A percentile compares a stretch with the other conserved stretches of the same genome.
Evolutionary conservation across 106 monocot species (phyloP).

Genomic region (Allium sativum): DNA sequence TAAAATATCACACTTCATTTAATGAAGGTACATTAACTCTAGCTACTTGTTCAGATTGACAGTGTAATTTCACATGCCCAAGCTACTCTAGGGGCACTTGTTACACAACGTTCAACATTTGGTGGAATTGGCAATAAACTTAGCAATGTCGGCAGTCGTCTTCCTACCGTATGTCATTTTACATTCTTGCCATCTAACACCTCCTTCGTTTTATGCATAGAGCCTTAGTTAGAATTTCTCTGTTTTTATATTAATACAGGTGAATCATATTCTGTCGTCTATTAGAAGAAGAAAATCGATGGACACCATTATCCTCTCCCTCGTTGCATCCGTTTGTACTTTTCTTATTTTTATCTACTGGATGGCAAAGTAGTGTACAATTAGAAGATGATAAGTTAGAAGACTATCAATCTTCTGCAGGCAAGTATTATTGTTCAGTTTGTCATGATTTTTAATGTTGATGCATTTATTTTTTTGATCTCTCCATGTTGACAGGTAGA

Average conservation of each 20-base stretch:
- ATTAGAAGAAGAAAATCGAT: slow-evolving; percentile 88
- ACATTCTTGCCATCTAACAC: not conserved
- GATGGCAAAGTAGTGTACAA: slow-evolving; percentile 54
- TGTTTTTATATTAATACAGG: slow-evolving; percentile 22
- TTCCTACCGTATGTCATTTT: slow-evolving; percentile 49
- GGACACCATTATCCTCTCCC: slow-evolving; percentile 90
- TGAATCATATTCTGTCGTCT: slow-evolving; percentile 68
- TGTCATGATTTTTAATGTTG: too few relatives aligned
- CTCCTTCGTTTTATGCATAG: not conserved
- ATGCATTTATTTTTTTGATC: too few relatives aligned
- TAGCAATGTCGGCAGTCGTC: slow-evolving; percentile 76
- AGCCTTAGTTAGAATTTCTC: too few relatives aligned
- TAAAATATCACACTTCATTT: too few relatives aligned
- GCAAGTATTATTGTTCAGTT: not conserved
- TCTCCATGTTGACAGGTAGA: too few relatives aligned
- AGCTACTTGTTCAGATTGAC: slow-evolving; percentile 42
- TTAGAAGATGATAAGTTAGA: not conserved
- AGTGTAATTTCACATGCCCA: slow-evolving; percentile 87
- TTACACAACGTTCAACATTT: slow-evolving; percentile 73
- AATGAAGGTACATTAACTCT: too few relatives aligned
- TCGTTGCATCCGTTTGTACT: slow-evolving; percentile 79
- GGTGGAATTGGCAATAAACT: slow-evolving; percentile 70
- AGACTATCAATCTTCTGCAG: slow-evolving; percentile 2
- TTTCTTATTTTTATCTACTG: slow-evolving; percentile 92
- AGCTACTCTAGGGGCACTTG: slow-evolving; percentile 73